Evolutionary conservation across 768 basidiomycete genomes (phyloP).

Genomic region (Collybia nuda): DNA sequence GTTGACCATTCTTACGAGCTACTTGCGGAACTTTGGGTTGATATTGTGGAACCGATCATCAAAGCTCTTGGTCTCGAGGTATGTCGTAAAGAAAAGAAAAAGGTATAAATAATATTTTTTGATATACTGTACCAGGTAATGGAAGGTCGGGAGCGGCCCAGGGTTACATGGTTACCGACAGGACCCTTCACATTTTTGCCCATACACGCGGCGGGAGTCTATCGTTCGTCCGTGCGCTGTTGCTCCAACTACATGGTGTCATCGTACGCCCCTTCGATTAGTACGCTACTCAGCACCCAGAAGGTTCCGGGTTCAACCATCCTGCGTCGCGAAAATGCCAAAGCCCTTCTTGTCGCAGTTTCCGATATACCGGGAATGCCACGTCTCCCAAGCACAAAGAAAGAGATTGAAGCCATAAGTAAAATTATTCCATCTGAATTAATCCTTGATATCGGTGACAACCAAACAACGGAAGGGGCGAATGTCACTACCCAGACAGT

Average conservation of each 20-base stretch:
- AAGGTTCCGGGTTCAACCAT: too few relatives aligned
- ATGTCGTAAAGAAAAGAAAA: background rate
- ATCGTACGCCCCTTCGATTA: conserved; percentile 20
- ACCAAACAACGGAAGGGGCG: background rate
- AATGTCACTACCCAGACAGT: conserved; percentile 11
- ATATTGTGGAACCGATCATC: conserved; percentile 19
- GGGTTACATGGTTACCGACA: conserved; percentile 16
- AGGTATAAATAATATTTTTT: background rate
- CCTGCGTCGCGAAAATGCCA: background rate
- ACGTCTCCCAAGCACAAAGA: background rate
- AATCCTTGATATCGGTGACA: background rate
- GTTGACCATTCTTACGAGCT: background rate
- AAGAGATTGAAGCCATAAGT: conserved; percentile 4
- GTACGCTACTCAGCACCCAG: conserved; percentile 4
- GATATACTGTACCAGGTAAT: background rate
- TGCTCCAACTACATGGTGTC: conserved; percentile 17
- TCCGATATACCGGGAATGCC: background rate
- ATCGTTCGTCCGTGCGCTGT: conserved; percentile 4
- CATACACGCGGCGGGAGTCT: conserved; percentile 19
- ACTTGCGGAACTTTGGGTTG: conserved; percentile 18
- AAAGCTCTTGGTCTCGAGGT: conserved; percentile 7
- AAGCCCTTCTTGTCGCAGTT: background rate
- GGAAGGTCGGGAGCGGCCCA: background rate
- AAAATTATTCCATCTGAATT: background rate
- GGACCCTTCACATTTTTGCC: conserved; percentile 21